phyloP scores from a whole-genome alignment of 2,329 filamentous ascomycete species.

The Colletotrichum phormii region DNA sequence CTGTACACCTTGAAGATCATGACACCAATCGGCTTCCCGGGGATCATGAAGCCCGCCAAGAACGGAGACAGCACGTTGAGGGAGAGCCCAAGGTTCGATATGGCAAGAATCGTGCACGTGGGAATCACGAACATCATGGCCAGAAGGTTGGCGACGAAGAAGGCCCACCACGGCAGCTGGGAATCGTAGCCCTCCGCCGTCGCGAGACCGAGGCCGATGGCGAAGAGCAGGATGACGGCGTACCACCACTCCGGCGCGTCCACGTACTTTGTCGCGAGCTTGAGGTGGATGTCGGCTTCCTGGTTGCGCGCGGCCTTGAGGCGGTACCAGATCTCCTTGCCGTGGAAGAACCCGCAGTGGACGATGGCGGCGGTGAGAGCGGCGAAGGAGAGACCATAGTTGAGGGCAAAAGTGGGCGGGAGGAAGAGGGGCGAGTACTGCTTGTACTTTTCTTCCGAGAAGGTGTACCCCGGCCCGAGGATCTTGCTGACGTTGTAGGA shows the following conservation, averaged over 20 bases:
- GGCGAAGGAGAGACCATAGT: constrained; percentile 55
- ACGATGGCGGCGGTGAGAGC: constrained; percentile 64
- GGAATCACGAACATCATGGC: constrained; percentile 53
- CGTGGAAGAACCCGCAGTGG: constrained; percentile 64
- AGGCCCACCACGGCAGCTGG: constrained; percentile 55
- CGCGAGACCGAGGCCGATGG: constrained; percentile 61
- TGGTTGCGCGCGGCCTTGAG: constrained; percentile 52
- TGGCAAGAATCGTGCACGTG: constrained; percentile 48
- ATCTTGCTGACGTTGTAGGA: constrained; percentile 64
- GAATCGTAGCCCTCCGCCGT: constrained; percentile 67
- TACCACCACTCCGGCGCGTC: constrained; percentile 73
- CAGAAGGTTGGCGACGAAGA: constrained; percentile 50
- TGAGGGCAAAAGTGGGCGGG: constrained; percentile 63
- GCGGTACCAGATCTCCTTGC: constrained; percentile 55
- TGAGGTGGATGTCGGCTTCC: constrained; percentile 68
- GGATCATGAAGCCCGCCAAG: constrained; percentile 63
- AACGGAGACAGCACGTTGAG: constrained; percentile 62
- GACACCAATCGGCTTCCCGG: constrained; percentile 51
- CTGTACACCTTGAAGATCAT: constrained; percentile 48
- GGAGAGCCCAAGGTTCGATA: constrained; percentile 42
- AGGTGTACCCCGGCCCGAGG: constrained; percentile 62
- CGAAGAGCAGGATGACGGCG: constrained; percentile 58
- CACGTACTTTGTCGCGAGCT: constrained; percentile 66
- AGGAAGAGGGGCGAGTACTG: constrained; percentile 46
- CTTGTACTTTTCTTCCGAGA: constrained; percentile 71